These are phyloP conservation scores for Pseudocercospora cruenta DNA, from an alignment of 2,329 filamentous ascomycete species.

Conservation along the genomic window DNA sequence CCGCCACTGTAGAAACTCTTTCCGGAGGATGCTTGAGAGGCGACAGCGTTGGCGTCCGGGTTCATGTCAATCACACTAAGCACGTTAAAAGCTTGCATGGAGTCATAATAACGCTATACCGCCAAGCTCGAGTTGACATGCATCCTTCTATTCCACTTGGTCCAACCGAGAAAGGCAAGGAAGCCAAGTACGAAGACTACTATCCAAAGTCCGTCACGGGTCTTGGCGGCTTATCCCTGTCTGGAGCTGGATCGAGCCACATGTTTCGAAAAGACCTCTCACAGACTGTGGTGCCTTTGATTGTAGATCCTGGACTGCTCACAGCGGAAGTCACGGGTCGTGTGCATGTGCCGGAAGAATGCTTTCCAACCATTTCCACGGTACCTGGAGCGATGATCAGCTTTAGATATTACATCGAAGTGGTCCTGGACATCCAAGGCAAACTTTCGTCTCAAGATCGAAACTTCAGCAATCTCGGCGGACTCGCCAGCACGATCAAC, in stretches of 20 bases:
- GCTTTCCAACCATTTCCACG: conserved; percentile 86
- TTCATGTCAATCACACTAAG: conserved; percentile 86
- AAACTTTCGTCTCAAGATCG: conserved; percentile 77
- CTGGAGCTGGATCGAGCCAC: conserved; percentile 82
- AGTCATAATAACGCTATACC: conserved; percentile 88
- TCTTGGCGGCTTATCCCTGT: conserved; percentile 81
- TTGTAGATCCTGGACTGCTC: conserved; percentile 80
- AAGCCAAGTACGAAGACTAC: conserved; percentile 76
- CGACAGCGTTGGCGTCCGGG: conserved; percentile 77
- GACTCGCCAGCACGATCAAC: conserved; percentile 29
- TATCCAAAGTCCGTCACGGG: conserved; percentile 87
- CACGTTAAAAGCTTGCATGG: conserved; percentile 88
- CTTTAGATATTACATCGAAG: conserved; percentile 92
- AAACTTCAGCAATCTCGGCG: conserved; percentile 31
- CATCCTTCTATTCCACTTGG: conserved; percentile 65
- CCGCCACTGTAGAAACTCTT: conserved; percentile 78
- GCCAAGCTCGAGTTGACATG: conserved; percentile 88
- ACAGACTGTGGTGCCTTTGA: conserved; percentile 84
- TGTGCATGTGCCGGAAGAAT: conserved; percentile 84
- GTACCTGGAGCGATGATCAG: conserved; percentile 93
- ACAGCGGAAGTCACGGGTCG: conserved; percentile 79
- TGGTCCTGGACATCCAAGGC: conserved; percentile 88
- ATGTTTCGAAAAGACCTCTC: conserved; percentile 94
- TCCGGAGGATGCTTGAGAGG: conserved; percentile 85
- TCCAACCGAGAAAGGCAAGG: conserved; percentile 66